Evolutionary conservation across 495 filamentous ascomycete genomes (phyloP).

Genomic region (Aspergillus indologenus): DNA sequence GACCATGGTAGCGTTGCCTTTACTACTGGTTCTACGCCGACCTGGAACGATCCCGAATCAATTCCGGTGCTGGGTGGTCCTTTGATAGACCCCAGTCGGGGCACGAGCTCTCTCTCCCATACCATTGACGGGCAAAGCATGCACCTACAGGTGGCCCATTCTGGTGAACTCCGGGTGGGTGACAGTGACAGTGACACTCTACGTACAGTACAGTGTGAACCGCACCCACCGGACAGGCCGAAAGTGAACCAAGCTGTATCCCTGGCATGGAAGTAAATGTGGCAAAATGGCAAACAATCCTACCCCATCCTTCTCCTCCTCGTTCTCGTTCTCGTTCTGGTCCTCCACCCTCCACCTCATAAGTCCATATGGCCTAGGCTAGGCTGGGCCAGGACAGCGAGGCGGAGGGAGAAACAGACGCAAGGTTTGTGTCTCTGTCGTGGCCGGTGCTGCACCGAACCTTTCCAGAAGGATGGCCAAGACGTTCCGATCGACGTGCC

Average conservation of each 20-base stretch:
- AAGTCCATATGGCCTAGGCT: not conserved
- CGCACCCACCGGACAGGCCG: not conserved
- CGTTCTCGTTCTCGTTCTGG: not conserved
- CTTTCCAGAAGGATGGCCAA: constrained; percentile 25
- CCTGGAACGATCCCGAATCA: not conserved
- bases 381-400: not conserved
- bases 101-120: not conserved
- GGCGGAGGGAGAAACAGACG: not conserved
- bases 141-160: not conserved
- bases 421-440: constrained; percentile 12
- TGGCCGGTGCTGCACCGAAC: constrained; percentile 23
- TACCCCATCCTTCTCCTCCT: not conserved
- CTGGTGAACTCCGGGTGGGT: not conserved
- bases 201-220: not conserved
- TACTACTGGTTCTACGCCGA: constrained; percentile 4
- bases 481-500: constrained; percentile 22
- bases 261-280: not conserved
- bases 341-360: not conserved
- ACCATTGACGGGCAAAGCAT: not conserved
- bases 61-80: not conserved
- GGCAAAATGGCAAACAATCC: not conserved
- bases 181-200: not conserved
- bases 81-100: not conserved
- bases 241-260: not conserved
- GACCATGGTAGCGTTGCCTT: constrained; percentile 7